These are phyloP conservation scores for Mycena metata DNA, from an alignment of 768 basidiomycete species.

Conservation along the genomic window DNA sequence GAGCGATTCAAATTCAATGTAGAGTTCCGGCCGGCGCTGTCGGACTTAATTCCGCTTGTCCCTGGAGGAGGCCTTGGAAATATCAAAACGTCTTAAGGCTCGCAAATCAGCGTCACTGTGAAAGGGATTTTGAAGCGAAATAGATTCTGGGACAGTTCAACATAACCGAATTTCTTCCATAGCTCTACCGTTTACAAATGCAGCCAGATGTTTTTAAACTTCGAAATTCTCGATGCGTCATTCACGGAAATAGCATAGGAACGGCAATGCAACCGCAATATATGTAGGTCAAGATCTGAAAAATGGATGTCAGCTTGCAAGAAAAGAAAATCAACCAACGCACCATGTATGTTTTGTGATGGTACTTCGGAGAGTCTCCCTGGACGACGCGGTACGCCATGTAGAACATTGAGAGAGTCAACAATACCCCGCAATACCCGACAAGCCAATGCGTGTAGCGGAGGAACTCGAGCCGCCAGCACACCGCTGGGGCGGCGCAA, in stretches of 20 bases:
- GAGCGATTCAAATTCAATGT: too few species aligned
- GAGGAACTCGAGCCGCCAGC: conserved; percentile 31
- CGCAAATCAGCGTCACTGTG: too few species aligned
- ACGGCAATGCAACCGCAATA: conserved; percentile 33
- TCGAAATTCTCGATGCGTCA: too few species aligned
- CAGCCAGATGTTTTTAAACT: too few species aligned
- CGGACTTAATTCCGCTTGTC: too few species aligned
- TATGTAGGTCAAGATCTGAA: conserved; percentile 32
- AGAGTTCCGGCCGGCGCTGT: too few species aligned
- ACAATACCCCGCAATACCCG: conserved; percentile 9
- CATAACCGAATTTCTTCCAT: too few species aligned
- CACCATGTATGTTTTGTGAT: conserved; percentile 37
- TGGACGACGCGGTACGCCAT: conserved; percentile 29
- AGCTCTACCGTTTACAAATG: too few species aligned
- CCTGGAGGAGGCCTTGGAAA: too few species aligned
- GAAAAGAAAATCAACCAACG: background rate
- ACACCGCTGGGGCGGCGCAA: conserved; percentile 8
- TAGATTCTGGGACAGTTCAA: too few species aligned
- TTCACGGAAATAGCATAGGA: conserved; percentile 31
- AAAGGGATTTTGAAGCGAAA: too few species aligned
- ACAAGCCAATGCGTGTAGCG: conserved; percentile 16
- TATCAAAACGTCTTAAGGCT: too few species aligned
- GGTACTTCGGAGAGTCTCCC: conserved; percentile 23
- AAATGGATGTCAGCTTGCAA: background rate
- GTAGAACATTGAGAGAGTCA: conserved; percentile 29